These are phyloP conservation scores for Stylosanthes scabra DNA, from an alignment of 331 rosid genomes.

Conservation along the genomic window DNA sequence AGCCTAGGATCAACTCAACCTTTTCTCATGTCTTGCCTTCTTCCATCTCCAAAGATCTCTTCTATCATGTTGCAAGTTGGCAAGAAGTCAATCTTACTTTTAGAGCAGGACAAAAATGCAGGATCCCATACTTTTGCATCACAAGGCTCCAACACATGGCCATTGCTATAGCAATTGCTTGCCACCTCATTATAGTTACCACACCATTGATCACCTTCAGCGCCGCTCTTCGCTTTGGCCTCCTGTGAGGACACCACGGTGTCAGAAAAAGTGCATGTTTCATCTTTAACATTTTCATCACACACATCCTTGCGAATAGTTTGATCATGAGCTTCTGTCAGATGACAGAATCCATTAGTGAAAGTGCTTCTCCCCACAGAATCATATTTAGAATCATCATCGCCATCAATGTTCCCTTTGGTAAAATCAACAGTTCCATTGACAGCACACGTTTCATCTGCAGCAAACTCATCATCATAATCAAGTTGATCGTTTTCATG, in stretches of 20 bases:
- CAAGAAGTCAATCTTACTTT: conserved; percentile 70
- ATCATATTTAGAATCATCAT: conserved; percentile 40
- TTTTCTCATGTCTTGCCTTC: conserved; percentile 62
- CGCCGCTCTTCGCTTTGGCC: conserved; percentile 47
- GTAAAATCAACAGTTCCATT: conserved; percentile 32
- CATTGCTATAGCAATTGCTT: conserved; percentile 54
- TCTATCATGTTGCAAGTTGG: conserved; percentile 93
- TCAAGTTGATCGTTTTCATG: conserved; percentile 47
- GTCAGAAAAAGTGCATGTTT: conserved; percentile 64
- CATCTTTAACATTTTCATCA: conserved; percentile 63
- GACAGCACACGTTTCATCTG: conserved; percentile 39
- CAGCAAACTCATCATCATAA: conserved; percentile 47
- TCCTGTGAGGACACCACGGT: conserved; percentile 46
- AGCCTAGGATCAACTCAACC: conserved; percentile 27
- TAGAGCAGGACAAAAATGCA: conserved; percentile 62
- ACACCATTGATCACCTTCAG: conserved; percentile 57
- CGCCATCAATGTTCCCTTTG: conserved; percentile 33
- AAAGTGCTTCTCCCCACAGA: conserved; percentile 18
- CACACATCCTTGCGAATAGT: conserved; percentile 45
- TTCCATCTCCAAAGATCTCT: conserved; percentile 87
- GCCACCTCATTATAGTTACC: conserved; percentile 48
- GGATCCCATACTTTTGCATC: conserved; percentile 76
- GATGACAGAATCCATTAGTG: conserved; percentile 40
- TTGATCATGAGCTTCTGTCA: conserved; percentile 37
- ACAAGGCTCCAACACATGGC: conserved; percentile 71